Evolutionary conservation across 176 grass and related monocot species (phyloP), one percentile per base, ranked within the genome.

Genomic region (Phyllostachys edulis): DNA sequence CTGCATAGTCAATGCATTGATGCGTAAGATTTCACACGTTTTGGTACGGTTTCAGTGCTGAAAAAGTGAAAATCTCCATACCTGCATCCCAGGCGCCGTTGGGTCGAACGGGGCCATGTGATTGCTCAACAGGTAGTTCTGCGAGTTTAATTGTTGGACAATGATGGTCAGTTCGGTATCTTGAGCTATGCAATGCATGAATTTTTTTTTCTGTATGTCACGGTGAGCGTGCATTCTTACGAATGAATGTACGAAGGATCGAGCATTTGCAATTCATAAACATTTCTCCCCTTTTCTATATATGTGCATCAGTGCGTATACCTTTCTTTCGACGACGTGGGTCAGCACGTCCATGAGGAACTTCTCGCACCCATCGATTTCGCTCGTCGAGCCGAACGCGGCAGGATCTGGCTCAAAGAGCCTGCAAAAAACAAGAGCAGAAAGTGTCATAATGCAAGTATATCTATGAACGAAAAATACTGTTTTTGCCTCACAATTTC

Each of bases 301-400:
- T 34, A 1, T 39, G 46, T n/a, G 18, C 38, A 51, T 71, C 66
- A 16, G 11, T 24, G 18, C 9, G 6, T 26, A 90, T 26, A 90
- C 91, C 88, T 90, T 93, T 32, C 88, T 86, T 24, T 90, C 82
- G 5, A 85, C 61, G 7, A 90, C 91, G 1, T 85, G 85, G 18
- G 55, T 69, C 37, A 93, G 72, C 34, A 82, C 76, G 18, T 90
- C 91, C 75, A 83, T 50, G 62, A 90, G 74, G 21, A 86, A 54
- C 82, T 90, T 93, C 88, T 90, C 91, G 20, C 74, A 77, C 0
- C 82, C 80, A 44, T 93, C 88, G 23, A 86, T 52, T 13, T 93
- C 91, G 29, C 11, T 52, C 39, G 67, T 61, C 15, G 88, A 86
- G 42, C 82, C 42, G 67, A 90, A 63, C 45, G 26, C 38, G 0